Conservation (phyloP, 208 protist genomes). For the Phytomonas sp. region DNA sequence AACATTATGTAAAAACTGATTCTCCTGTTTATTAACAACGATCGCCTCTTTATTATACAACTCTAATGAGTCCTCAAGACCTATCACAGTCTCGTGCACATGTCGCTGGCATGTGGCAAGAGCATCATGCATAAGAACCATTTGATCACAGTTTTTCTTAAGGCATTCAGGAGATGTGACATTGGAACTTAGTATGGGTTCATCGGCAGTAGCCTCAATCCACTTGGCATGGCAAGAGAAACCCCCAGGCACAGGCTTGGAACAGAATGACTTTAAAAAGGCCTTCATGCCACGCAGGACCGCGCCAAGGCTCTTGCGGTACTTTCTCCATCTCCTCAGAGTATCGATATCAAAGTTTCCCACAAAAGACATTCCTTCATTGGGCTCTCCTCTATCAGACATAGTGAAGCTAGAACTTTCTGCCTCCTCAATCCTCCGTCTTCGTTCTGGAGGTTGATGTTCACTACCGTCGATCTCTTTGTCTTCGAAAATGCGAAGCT, state of each 20-base stretch:
- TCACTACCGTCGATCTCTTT: background rate
- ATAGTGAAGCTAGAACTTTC: background rate
- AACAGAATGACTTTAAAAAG: background rate
- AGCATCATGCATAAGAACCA: conserved; percentile 48
- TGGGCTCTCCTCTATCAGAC: background rate
- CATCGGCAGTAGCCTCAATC: conserved; percentile 21
- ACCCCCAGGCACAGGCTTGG: background rate
- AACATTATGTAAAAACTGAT: conserved; percentile 32
- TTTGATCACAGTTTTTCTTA: conserved; percentile 29
- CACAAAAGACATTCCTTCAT: background rate
- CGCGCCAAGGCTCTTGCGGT: background rate
- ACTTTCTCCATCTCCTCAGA: background rate
- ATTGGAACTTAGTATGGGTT: conserved; percentile 13
- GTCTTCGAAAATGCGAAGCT: background rate
- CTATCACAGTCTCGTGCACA: conserved; percentile 27
- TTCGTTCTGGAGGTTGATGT: background rate
- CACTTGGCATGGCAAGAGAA: conserved; percentile 38
- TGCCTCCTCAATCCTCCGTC: background rate
- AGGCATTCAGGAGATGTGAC: conserved; percentile 21
- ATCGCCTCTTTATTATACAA: conserved; percentile 39
- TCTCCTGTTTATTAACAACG: conserved; percentile 33
- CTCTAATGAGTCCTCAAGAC: conserved; percentile 36
- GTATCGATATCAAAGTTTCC: background rate
- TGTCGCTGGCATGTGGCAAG: conserved; percentile 46
- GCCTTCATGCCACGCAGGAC: background rate